Evolutionary conservation across 116 monocot species (phyloP), one percentile per base, ranked within the genome.

Genomic region (Papilionanthe hybrid): DNA sequence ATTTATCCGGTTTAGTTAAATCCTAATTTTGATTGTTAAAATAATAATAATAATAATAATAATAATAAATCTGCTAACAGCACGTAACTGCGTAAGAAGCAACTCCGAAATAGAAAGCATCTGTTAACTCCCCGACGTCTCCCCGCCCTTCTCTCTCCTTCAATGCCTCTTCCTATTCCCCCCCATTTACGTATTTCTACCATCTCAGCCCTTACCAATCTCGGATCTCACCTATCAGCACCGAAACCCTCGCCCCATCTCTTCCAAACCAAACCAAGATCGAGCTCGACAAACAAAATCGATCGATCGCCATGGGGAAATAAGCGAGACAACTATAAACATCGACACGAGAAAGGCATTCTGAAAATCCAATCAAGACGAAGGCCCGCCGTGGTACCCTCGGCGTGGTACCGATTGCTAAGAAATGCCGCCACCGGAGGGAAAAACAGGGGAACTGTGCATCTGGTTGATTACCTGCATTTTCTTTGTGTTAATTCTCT

Each of bases 391-490:
- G 30, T 28, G 65, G 53, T 53, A 17, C 17, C 71, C 37, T 13
- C 15, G 41, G 71, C 71, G 71, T 13, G 5, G 71, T 19, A 13
- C 30, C 32, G 71, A 28, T 15, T 1, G 18, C 11, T 53, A 1
- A 7, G 71, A 71, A 23, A 77, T 79, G 86, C 77, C 77, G 72
- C 56, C 72, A 0, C 50, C 77, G 1, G 78, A 68, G 7, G 79
- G 83, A 58, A 72, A 78, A 69, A 77, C 65, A 0, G 79, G 80
- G 56, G 81, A 72, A 78, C 18, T 76, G 28, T 92, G 82, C 73
- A 53, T 92, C 65, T 89, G 87, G 87, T 18, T 92, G 68, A 43
- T 86, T 56, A 77, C 90, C 32, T 57, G 41, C 83, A 9, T 88
- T 80, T 82, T 92, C 79, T 82, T 87, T 81, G 19, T 92, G 73